phyloP scores from a whole-genome alignment of 148 eudicot genomes.

The Arctostaphylos glauca region DNA sequence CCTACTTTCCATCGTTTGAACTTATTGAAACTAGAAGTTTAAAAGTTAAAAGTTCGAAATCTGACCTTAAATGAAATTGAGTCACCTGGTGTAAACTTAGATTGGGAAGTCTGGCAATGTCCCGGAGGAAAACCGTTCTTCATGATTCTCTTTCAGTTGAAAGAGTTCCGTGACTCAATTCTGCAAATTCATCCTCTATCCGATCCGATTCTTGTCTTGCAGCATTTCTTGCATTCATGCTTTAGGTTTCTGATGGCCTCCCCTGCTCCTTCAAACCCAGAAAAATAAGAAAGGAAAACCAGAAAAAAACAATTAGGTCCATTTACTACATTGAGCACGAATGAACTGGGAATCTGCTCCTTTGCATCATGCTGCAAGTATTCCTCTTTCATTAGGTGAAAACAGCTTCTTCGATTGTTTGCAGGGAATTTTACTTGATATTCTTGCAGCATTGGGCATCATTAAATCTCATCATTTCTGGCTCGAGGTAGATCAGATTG shows the following conservation, averaged over 20 bases:
- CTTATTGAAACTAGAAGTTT: not conserved
- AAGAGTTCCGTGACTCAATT: too few relatives aligned
- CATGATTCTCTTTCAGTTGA: too few relatives aligned
- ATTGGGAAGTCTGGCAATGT: too few relatives aligned
- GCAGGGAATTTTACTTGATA: conserved; percentile 63
- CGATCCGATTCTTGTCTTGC: too few relatives aligned
- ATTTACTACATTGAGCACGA: conserved; percentile 21
- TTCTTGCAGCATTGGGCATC: conserved; percentile 51
- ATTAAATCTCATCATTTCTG: conserved; percentile 63
- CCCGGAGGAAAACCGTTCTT: too few relatives aligned
- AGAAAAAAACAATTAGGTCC: not conserved
- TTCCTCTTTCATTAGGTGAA: conserved; percentile 32
- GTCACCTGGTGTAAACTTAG: too few relatives aligned
- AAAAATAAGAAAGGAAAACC: not conserved
- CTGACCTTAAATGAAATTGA: too few relatives aligned
- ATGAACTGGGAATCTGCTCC: conserved; percentile 19
- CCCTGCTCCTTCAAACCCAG: not conserved
- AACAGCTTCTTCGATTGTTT: conserved; percentile 7
- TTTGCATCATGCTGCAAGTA: not conserved
- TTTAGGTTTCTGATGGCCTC: not conserved
- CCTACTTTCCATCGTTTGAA: not conserved
- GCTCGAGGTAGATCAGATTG: conserved; percentile 70
- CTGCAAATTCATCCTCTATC: too few relatives aligned
- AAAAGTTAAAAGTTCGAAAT: too few relatives aligned
- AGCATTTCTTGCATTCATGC: too few relatives aligned